Percentiles rank a stretch among this genome's conserved stretches.
Conservation (phyloP, 139 green algal species). For the Tetraselmis striata region DNA sequence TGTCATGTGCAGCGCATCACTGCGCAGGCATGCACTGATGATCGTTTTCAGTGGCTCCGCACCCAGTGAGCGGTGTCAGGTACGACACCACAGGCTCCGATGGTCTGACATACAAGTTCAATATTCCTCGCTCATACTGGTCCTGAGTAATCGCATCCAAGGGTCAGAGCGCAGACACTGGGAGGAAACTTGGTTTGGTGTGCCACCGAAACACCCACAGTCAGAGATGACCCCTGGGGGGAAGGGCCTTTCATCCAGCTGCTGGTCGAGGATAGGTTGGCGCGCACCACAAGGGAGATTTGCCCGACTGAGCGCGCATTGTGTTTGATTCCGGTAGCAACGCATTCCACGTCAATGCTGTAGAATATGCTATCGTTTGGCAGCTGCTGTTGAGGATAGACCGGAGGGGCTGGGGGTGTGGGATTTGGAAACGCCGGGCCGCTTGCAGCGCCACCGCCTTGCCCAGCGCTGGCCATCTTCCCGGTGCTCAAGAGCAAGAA, state of each 20-base stretch:
- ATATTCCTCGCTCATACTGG: constrained; percentile 54
- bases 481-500: no score
- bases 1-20: no score
- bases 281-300: constrained; percentile 64
- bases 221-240: no score
- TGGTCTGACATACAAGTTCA: constrained; percentile 77
- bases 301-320: constrained; percentile 73
- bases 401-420: neutral
- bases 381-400: neutral
- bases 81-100: constrained; percentile 65
- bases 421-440: neutral
- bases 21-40: no score
- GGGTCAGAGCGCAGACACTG: neutral
- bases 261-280: neutral
- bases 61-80: constrained; percentile 75
- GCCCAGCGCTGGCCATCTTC: no score
- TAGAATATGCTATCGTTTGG: constrained; percentile 30
- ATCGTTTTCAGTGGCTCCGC: no score
- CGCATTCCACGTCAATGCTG: constrained; percentile 84
- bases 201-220: no score
- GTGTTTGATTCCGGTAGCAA: constrained; percentile 79
- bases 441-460: no score
- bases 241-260: no score
- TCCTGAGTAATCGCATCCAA: constrained; percentile 39
- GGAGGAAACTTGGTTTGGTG: neutral